A percentile compares a stretch with the other conserved stretches of the same genome.
Conservation (phyloP, 148 eudicot genomes). For the Diospyros lotus region DNA sequence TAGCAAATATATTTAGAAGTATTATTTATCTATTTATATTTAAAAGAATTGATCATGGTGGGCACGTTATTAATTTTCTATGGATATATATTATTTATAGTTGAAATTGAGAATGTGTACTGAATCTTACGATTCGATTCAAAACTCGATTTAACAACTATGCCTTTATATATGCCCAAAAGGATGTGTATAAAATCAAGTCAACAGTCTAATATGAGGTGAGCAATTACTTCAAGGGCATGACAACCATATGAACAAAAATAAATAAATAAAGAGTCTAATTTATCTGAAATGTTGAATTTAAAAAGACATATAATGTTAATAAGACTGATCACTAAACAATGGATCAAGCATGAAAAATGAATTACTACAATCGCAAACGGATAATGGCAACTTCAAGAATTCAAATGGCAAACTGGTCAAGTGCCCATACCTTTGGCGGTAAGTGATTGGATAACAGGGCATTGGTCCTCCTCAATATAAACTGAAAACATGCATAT, state of each 20-base stretch:
- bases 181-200: too few relatives aligned
- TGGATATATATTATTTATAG: too few relatives aligned
- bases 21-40: too few relatives aligned
- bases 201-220: not conserved
- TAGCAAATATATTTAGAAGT: too few relatives aligned
- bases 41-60: too few relatives aligned
- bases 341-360: not conserved
- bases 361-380: not conserved
- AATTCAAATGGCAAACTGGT: not conserved
- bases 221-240: not conserved
- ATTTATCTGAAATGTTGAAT: not conserved
- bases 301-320: not conserved
- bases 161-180: too few relatives aligned
- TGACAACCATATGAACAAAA: not conserved
- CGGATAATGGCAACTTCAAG: not conserved
- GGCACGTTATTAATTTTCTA: too few relatives aligned
- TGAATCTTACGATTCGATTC: too few relatives aligned
- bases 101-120: too few relatives aligned
- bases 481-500: constrained; percentile 53
- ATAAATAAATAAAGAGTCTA: not conserved
- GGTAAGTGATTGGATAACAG: constrained; percentile 94
- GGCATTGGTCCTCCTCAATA: constrained; percentile 94
- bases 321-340: not conserved
- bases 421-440: constrained; percentile 71
- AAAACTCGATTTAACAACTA: too few relatives aligned